These are phyloP conservation scores for Paraglomus occultum DNA, from an alignment of 192 early-diverging fungal species.

Conservation along the genomic window DNA sequence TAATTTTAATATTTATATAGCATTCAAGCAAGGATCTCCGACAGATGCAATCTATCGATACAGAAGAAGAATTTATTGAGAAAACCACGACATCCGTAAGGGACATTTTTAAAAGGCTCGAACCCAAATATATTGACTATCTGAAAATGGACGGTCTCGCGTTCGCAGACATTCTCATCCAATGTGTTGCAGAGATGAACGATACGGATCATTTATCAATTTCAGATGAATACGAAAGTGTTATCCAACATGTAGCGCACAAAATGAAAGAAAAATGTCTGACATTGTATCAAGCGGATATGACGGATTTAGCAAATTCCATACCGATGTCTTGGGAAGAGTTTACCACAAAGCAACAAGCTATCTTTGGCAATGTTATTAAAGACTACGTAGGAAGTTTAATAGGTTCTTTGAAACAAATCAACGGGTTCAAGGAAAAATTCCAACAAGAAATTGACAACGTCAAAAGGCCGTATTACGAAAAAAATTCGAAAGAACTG, in stretches of 20 bases:
- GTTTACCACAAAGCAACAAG: not conserved
- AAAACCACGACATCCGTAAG: not conserved
- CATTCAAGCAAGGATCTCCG: not conserved
- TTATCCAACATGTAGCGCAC: conserved; percentile 3
- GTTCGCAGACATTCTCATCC: conserved; percentile 7
- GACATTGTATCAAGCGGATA: not conserved
- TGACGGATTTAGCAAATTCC: not conserved
- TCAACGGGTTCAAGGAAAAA: not conserved
- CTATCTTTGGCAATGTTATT: not conserved
- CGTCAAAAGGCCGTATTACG: not conserved
- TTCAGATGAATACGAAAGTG: conserved; percentile 12
- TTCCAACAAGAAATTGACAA: not conserved
- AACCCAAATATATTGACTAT: conserved; percentile 24
- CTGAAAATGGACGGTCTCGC: conserved; percentile 2
- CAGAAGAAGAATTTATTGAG: not conserved
- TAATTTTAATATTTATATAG: not conserved
- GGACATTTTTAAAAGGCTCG: not conserved
- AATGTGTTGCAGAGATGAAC: conserved; percentile 16
- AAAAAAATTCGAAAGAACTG: conserved; percentile 20
- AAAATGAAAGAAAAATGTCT: not conserved
- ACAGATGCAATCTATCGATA: conserved; percentile 1
- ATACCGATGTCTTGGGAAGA: not conserved
- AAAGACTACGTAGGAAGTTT: conserved; percentile 9
- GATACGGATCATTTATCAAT: conserved; percentile 15
- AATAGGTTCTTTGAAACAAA: not conserved